Base-by-base conservation (phyloP, 805 yeast species). In the Barnettozyma wickerhamii region DNA sequence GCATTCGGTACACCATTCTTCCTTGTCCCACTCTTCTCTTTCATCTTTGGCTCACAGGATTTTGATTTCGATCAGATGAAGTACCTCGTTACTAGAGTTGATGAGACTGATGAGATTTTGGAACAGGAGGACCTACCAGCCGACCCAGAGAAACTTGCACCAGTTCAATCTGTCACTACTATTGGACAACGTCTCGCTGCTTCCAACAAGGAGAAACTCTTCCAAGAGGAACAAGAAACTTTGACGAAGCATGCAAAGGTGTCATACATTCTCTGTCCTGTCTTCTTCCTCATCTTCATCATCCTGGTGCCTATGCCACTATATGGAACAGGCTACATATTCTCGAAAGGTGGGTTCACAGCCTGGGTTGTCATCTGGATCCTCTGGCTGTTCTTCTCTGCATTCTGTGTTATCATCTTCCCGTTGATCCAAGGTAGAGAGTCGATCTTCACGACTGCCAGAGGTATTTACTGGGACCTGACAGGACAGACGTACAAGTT, bases 301-400 rank as follows among this genome's bases (percentile, higher is more conserved):
- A 72, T 89, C 19, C 55, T 88, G 23, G 87, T 95, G 93, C 96
- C 96, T 54, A 84, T 88, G 88, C 96, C 96, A 49, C 82, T 89
- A 93, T 88, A 82, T 60, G 96, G 95, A 24, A 57, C 82, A 5
- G 72, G 75, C 4, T 88, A 88, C 56, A 69, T 88, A 30, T 89
- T 88, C 63, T 77, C 86, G 39, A 80, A 76, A 60, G 63, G 60
- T 42, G 86, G 86, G 65, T 89, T 88, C 63, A 84, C 93, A 6
- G 96, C 95, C 33, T 89, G 96, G 96, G 75, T 89, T 36, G 77
- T 72, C 28, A 95, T 88, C 23, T 79, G 82, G 44, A 77, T 89
- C 39, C 77, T 87, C 43, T 88, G 95, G 95, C 65, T 86, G 27
- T 86, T 85, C 64, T 68, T 74, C 52, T 74, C 84, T 28, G 79